Evolutionary conservation across 2,329 filamentous ascomycete species (phyloP).

Genomic region (Metarhizium anisopliae): DNA sequence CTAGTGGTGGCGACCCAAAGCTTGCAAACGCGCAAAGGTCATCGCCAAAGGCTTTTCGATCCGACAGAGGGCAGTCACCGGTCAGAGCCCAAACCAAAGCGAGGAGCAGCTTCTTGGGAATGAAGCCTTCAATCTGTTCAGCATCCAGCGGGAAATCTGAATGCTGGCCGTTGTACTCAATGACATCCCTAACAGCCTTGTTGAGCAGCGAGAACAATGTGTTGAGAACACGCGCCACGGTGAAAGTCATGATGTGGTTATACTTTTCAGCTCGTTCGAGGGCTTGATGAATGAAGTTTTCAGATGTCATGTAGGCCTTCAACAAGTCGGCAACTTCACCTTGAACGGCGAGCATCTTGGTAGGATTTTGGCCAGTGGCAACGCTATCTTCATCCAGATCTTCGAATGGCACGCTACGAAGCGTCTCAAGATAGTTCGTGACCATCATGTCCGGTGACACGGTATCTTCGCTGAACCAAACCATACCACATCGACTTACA

Average conservation of each 20-base stretch:
- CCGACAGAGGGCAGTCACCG: slow-evolving; percentile 81
- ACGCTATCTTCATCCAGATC: slow-evolving; percentile 91
- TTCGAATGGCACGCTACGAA: slow-evolving; percentile 79
- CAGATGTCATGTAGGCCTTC: slow-evolving; percentile 62
- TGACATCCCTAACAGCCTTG: slow-evolving; percentile 81
- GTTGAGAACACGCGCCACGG: slow-evolving; percentile 77
- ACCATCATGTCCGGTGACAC: slow-evolving; percentile 92
- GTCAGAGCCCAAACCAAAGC: slow-evolving; percentile 93
- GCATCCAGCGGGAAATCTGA: slow-evolving; percentile 86
- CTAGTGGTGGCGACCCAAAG: slow-evolving; percentile 74
- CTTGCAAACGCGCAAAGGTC: slow-evolving; percentile 73
- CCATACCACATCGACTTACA: slow-evolving; percentile 99
- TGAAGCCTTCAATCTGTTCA: slow-evolving; percentile 80
- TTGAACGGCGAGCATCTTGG: slow-evolving; percentile 73
- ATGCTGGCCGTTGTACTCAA: slow-evolving; percentile 95
- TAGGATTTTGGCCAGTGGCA: slow-evolving; percentile 63
- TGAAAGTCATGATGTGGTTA: slow-evolving; percentile 98
- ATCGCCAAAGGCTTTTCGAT: slow-evolving; percentile 86
- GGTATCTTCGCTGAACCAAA: slow-evolving; percentile 99
- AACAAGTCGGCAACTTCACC: slow-evolving; percentile 71
- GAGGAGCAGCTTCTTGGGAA: slow-evolving; percentile 89
- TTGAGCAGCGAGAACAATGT: slow-evolving; percentile 94
- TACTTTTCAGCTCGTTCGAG: slow-evolving; percentile 69
- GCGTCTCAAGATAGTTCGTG: slow-evolving; percentile 75
- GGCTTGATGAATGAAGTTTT: slow-evolving; percentile 72